These are phyloP conservation scores for Ganoderma resinaceum DNA, from an alignment of 1,284 basidiomycete species.

Conservation along the genomic window DNA sequence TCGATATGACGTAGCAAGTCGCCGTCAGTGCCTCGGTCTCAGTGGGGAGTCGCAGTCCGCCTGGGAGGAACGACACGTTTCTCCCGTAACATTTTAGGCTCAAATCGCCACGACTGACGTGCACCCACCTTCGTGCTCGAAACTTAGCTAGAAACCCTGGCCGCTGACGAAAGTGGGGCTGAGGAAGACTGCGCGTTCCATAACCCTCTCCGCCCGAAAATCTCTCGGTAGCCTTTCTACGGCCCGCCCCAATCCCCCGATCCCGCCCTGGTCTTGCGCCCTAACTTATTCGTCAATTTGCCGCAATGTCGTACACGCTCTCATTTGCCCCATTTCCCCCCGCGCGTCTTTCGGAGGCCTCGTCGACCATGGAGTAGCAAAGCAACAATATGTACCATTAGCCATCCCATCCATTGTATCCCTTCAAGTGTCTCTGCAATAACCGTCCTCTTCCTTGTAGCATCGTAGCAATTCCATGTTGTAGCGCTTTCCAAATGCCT, in stretches of 20 bases:
- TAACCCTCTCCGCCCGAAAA: neutral
- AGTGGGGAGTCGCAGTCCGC: neutral
- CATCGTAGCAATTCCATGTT: neutral
- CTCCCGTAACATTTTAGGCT: neutral
- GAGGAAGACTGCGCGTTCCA: neutral
- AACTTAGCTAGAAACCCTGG: neutral
- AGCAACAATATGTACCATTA: neutral
- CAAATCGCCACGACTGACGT: neutral
- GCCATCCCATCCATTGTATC: neutral
- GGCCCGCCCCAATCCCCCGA: neutral
- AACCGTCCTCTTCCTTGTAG: neutral
- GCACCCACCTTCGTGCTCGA: neutral
- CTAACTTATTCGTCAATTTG: conserved; percentile 7
- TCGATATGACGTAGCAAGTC: conserved; percentile 12
- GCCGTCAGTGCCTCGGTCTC: neutral
- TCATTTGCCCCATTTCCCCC: neutral
- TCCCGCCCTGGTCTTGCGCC: neutral
- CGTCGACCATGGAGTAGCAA: neutral
- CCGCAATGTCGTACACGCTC: neutral
- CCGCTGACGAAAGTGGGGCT: neutral
- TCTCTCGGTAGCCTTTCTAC: neutral
- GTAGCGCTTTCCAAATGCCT: neutral
- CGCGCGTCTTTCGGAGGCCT: neutral
- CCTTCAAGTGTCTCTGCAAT: neutral
- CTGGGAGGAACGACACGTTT: neutral